Conservation (phyloP, 495 filamentous ascomycete genomes). For the Penicillium waksmanii region DNA sequence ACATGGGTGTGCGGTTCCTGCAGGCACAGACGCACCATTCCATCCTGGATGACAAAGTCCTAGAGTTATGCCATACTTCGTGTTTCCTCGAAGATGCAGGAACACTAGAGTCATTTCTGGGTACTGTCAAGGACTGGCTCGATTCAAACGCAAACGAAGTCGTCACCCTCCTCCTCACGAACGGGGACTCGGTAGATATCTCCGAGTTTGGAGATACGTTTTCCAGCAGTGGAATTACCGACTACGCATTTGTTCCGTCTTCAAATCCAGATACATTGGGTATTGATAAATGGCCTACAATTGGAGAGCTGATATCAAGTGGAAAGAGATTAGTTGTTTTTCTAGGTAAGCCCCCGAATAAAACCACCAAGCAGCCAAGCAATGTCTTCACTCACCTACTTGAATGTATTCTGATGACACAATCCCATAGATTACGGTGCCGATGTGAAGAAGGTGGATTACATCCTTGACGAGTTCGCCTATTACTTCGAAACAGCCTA, state of each 20-base stretch:
- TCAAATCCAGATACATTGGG: constrained; percentile 29
- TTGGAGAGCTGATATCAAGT: constrained; percentile 60
- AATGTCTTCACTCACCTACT: not conserved
- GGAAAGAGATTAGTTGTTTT: constrained; percentile 67
- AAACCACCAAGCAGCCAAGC: not conserved
- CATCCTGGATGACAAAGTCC: constrained; percentile 41
- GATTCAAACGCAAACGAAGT: constrained; percentile 68
- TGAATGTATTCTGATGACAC: not conserved
- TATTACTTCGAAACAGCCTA: constrained; percentile 75
- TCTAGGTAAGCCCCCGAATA: constrained; percentile 44
- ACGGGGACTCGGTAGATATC: constrained; percentile 58
- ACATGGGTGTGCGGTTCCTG: constrained; percentile 69
- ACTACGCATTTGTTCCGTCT: constrained; percentile 61
- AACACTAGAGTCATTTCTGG: constrained; percentile 58
- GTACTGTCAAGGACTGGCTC: constrained; percentile 64
- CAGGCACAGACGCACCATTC: constrained; percentile 68
- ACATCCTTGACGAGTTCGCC: constrained; percentile 70
- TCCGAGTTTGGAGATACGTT: constrained; percentile 58
- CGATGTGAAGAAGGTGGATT: constrained; percentile 51
- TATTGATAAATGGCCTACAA: constrained; percentile 62
- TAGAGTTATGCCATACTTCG: constrained; percentile 68
- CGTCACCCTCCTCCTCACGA: constrained; percentile 70
- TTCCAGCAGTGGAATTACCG: constrained; percentile 53
- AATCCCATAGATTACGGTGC: constrained; percentile 50
- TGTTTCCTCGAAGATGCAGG: constrained; percentile 70